Evolutionary conservation across 169 alveolate genomes (phyloP).

Genomic region (Plasmodium malariae): DNA sequence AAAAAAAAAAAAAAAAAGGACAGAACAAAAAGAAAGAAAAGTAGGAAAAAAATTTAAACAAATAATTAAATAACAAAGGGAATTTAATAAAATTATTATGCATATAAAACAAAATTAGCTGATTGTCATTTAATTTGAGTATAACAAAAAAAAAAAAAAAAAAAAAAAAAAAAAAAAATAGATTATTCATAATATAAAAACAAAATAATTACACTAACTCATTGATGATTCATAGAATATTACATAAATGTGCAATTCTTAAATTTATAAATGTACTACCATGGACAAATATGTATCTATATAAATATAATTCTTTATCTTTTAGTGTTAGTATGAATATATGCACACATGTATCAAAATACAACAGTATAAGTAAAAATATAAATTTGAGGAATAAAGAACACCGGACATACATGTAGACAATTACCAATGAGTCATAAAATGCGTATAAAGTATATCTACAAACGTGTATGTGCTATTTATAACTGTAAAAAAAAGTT

Average conservation of each 20-base stretch:
- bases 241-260: background rate
- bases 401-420: background rate
- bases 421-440: background rate
- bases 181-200: constrained; percentile 3
- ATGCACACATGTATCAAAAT: background rate
- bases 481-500: constrained; percentile 17
- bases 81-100: constrained; percentile 47
- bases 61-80: constrained; percentile 35
- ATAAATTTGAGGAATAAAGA: background rate
- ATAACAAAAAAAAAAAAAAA: background rate
- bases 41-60: constrained; percentile 29
- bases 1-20: background rate
- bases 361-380: background rate
- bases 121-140: background rate
- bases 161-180: constrained; percentile 9
- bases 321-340: background rate
- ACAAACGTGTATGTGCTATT: background rate
- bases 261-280: background rate
- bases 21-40: background rate
- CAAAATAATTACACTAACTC: constrained; percentile 15
- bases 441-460: background rate
- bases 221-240: constrained; percentile 1
- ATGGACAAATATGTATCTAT: background rate
- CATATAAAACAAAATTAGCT: constrained; percentile 13
- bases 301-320: background rate